Conservation (phyloP, 495 filamentous ascomycete species). For the Penicillium atrosanguineum region DNA sequence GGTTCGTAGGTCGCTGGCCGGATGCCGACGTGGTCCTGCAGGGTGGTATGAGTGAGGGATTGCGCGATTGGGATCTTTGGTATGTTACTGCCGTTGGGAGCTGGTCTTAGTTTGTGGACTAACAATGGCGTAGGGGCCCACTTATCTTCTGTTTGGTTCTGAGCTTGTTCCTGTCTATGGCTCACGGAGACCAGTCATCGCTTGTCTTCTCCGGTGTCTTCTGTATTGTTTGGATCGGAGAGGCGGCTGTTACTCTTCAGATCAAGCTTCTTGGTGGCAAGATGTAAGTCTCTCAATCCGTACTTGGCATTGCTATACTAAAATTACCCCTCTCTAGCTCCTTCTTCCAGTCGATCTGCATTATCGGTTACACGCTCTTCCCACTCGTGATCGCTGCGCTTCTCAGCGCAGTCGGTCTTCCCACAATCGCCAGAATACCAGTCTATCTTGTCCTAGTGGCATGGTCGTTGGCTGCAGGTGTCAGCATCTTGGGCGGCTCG, state of each 20-base stretch:
- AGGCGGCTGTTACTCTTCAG: slow-evolving; percentile 96
- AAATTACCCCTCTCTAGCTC: slow-evolving; percentile 55
- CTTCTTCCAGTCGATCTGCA: slow-evolving; percentile 94
- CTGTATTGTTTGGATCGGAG: slow-evolving; percentile 92
- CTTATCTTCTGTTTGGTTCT: slow-evolving; percentile 88
- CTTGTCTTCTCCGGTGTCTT: slow-evolving; percentile 95
- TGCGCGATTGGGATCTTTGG: slow-evolving; percentile 98
- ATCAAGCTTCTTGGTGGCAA: slow-evolving; percentile 96
- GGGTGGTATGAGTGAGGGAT: slow-evolving; percentile 78
- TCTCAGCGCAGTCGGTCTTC: slow-evolving; percentile 76
- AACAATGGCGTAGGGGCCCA: slow-evolving; percentile 59
- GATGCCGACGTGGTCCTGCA: slow-evolving; percentile 69
- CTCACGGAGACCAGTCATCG: slow-evolving; percentile 72
- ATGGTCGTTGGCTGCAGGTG: slow-evolving; percentile 92
- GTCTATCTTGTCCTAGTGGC: slow-evolving; percentile 82
- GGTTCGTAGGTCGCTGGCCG: slow-evolving; percentile 64
- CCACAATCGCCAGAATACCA: slow-evolving; percentile 76
- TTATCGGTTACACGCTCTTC: slow-evolving; percentile 98
- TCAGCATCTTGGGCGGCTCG: slow-evolving; percentile 93
- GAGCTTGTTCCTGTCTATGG: slow-evolving; percentile 79
- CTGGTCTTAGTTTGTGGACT: not conserved
- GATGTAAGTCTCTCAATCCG: slow-evolving; percentile 64
- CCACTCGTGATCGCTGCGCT: slow-evolving; percentile 93
- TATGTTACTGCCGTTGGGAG: slow-evolving; percentile 23
- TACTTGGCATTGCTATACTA: slow-evolving; percentile 14